Evolutionary conservation across 1,284 basidiomycete genomes (phyloP).

Genomic region (Cryptococcus wingfieldii): DNA sequence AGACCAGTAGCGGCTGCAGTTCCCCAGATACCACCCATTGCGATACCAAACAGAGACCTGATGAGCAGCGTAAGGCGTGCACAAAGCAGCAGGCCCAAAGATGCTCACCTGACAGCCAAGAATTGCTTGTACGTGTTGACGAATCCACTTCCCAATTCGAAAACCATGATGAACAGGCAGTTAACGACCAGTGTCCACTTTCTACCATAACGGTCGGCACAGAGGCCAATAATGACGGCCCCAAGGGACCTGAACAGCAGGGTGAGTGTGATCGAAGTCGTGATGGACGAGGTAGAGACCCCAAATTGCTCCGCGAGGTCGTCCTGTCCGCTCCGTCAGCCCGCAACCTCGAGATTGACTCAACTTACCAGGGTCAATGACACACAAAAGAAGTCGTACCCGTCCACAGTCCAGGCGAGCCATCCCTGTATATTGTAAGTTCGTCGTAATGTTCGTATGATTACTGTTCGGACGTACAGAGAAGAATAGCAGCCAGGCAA

Average conservation of each 20-base stretch:
- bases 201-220: slow-evolving; percentile 81
- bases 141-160: slow-evolving; percentile 68
- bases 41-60: slow-evolving; percentile 74
- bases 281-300: slow-evolving; percentile 27
- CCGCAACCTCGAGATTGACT: no score
- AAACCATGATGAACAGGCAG: slow-evolving; percentile 62
- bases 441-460: neutral
- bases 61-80: slow-evolving; percentile 29
- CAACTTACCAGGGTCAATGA: slow-evolving; percentile 58
- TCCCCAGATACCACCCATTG: slow-evolving; percentile 64
- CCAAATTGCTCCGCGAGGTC: slow-evolving; percentile 52
- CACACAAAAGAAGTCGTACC: slow-evolving; percentile 67
- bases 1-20: slow-evolving; percentile 56
- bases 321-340: slow-evolving; percentile 14
- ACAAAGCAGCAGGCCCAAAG: slow-evolving; percentile 21
- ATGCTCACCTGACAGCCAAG: slow-evolving; percentile 45
- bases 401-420: slow-evolving; percentile 58
- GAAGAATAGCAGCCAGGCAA: slow-evolving; percentile 55
- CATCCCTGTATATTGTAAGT: slow-evolving; percentile 50
- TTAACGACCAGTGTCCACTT: slow-evolving; percentile 89
- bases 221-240: slow-evolving; percentile 71
- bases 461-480: slow-evolving; percentile 40
- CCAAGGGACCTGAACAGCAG: slow-evolving; percentile 83
- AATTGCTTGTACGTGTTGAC: slow-evolving; percentile 52
- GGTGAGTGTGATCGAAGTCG: slow-evolving; percentile 84